Evolutionary conservation across 164 flowering plant genomes (phyloP).

Genomic region (Annona cherimola): DNA sequence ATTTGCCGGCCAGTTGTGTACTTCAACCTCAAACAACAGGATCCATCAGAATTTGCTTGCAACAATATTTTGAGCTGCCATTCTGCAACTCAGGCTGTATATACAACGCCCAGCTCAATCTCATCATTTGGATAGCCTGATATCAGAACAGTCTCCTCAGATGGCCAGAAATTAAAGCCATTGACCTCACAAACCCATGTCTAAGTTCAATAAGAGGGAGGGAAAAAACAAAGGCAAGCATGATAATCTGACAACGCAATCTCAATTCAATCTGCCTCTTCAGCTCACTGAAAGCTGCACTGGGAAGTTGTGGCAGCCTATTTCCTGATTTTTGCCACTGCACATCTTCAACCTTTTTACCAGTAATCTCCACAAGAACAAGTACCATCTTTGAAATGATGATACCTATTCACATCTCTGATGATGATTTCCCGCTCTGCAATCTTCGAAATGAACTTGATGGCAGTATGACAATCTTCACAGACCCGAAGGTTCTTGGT

Average conservation of each 20-base stretch:
- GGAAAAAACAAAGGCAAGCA: background rate
- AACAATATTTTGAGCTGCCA: background rate
- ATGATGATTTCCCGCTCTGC: constrained; percentile 16
- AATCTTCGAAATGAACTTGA: constrained; percentile 18
- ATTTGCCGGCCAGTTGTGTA: background rate
- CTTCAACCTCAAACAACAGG: background rate
- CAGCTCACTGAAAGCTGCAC: background rate
- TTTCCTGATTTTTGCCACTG: background rate
- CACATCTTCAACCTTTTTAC: constrained; percentile 2
- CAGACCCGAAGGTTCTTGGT: constrained; percentile 19
- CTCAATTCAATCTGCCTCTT: background rate
- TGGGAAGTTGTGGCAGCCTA: background rate
- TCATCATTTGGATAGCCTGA: background rate
- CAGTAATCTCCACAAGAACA: constrained; percentile 22
- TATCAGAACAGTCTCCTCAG: background rate
- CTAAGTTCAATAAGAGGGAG: background rate
- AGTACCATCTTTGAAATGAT: constrained; percentile 15
- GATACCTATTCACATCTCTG: constrained; percentile 18
- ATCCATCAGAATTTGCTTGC: background rate
- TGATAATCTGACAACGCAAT: background rate
- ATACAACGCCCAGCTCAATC: background rate
- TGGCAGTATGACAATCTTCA: constrained; percentile 18
- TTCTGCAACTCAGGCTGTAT: background rate
- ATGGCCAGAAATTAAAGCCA: background rate
- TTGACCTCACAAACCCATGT: background rate